Evolutionary conservation across 2,329 filamentous ascomycete genomes (phyloP).

Genomic region (Arthrobotrys sinensis): DNA sequence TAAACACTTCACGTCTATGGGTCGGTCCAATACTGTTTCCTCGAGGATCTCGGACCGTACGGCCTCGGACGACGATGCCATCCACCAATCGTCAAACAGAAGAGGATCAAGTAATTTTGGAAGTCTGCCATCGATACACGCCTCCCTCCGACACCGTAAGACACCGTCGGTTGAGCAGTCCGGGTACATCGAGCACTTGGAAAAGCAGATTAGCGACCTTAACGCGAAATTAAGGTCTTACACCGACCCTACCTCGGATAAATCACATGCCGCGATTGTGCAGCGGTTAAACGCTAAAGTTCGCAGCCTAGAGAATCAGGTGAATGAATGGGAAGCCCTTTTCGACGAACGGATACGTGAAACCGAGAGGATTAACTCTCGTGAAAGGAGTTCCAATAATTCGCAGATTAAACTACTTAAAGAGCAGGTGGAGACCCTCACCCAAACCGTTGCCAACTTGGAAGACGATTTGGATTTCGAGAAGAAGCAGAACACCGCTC

Average conservation of each 20-base stretch:
- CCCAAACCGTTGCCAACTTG: slow-evolving; percentile 34
- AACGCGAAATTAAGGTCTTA: slow-evolving; percentile 56
- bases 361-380: slow-evolving; percentile 49
- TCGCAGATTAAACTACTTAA: slow-evolving; percentile 49
- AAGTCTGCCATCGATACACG: slow-evolving; percentile 56
- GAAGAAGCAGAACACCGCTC: slow-evolving; percentile 47
- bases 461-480: slow-evolving; percentile 59
- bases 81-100: slow-evolving; percentile 31
- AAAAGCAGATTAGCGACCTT: slow-evolving; percentile 55
- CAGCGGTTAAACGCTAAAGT: slow-evolving; percentile 59
- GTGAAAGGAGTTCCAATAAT: slow-evolving; percentile 45
- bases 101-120: slow-evolving; percentile 53
- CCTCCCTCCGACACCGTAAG: slow-evolving; percentile 59
- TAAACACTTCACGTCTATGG: slow-evolving; percentile 52
- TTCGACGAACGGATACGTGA: slow-evolving; percentile 60
- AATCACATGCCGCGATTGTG: slow-evolving; percentile 58
- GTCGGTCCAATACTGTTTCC: slow-evolving; percentile 54
- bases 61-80: slow-evolving; percentile 48
- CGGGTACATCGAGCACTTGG: slow-evolving; percentile 58
- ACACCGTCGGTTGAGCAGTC: slow-evolving; percentile 57
- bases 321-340: slow-evolving; percentile 59
- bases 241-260: slow-evolving; percentile 58
- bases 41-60: slow-evolving; percentile 51
- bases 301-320: slow-evolving; percentile 57
- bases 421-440: slow-evolving; percentile 52